Evolutionary conservation across 1,284 basidiomycete genomes (phyloP).

Genomic region (Ganoderma meredithae): DNA sequence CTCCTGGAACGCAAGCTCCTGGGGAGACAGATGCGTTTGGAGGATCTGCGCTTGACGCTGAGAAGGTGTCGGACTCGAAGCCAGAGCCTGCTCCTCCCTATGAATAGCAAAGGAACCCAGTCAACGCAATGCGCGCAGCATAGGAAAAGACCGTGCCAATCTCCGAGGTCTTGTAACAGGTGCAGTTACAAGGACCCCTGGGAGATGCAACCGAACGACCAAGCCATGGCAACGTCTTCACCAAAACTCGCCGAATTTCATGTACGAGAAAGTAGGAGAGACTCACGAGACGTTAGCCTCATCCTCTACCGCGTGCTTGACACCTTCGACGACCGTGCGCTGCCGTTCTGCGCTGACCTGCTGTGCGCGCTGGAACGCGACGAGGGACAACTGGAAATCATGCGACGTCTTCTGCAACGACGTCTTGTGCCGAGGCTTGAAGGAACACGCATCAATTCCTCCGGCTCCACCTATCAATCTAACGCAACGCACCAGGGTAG

Average conservation of each 20-base stretch:
- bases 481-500: slow-evolving; percentile 49
- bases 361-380: slow-evolving; percentile 92
- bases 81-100: slow-evolving; percentile 34
- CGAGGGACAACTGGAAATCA: slow-evolving; percentile 90
- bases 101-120: neutral
- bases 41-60: slow-evolving; percentile 77
- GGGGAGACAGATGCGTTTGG: slow-evolving; percentile 80
- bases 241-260: neutral
- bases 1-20: slow-evolving; percentile 97
- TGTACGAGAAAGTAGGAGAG: slow-evolving; percentile 1
- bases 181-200: neutral
- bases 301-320: slow-evolving; percentile 79
- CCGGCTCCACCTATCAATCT: neutral
- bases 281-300: slow-evolving; percentile 49
- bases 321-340: slow-evolving; percentile 83
- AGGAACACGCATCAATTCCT: slow-evolving; percentile 7
- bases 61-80: slow-evolving; percentile 39
- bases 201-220: neutral
- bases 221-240: neutral
- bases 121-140: neutral
- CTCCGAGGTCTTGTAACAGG: neutral
- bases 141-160: neutral
- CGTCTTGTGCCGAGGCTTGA: slow-evolving; percentile 79
- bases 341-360: slow-evolving; percentile 90
- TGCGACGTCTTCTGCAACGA: slow-evolving; percentile 90